A percentile compares a stretch with the other conserved stretches of the same genome.
phyloP scores from a whole-genome alignment of 129 eudicot genomes.

The Lactuca saligna region DNA sequence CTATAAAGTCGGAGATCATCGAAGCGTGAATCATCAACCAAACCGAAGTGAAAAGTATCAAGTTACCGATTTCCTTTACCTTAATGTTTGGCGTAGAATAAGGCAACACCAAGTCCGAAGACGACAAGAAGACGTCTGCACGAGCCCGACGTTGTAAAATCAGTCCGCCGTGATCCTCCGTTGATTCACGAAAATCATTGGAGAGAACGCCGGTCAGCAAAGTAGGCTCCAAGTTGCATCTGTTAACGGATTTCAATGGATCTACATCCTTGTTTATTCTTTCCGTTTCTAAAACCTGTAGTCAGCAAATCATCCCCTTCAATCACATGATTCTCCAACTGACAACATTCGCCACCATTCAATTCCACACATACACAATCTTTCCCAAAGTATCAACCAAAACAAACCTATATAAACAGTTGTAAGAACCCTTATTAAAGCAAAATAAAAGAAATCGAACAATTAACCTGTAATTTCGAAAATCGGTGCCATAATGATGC shows the following conservation, averaged over 20 bases:
- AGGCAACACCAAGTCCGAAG: constrained; percentile 34
- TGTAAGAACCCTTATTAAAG: too few relatives aligned
- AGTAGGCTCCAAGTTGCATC: constrained; percentile 71
- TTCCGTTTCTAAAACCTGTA: too few relatives aligned
- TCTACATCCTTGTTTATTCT: too few relatives aligned
- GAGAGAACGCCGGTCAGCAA: constrained; percentile 18
- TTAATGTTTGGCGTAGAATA: constrained; percentile 36
- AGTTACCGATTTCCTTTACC: constrained; percentile 23
- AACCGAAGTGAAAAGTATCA: not conserved
- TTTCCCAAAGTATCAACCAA: too few relatives aligned
- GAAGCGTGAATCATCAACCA: not conserved
- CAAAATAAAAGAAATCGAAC: too few relatives aligned
- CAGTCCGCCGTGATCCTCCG: constrained; percentile 29
- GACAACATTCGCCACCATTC: too few relatives aligned
- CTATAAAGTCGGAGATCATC: not conserved
- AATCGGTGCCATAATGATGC: too few relatives aligned
- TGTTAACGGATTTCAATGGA: constrained; percentile 32
- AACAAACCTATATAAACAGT: too few relatives aligned
- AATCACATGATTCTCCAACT: too few relatives aligned
- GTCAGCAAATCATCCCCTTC: too few relatives aligned
- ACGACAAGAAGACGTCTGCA: constrained; percentile 38
- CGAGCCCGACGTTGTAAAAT: constrained; percentile 43
- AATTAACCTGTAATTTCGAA: too few relatives aligned
- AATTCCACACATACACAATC: too few relatives aligned
- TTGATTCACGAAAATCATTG: constrained; percentile 10